A percentile compares a stretch with the other conserved stretches of the same genome.
Conservation (phyloP, 2,329 filamentous ascomycete genomes). For the Penicillium paneum region DNA sequence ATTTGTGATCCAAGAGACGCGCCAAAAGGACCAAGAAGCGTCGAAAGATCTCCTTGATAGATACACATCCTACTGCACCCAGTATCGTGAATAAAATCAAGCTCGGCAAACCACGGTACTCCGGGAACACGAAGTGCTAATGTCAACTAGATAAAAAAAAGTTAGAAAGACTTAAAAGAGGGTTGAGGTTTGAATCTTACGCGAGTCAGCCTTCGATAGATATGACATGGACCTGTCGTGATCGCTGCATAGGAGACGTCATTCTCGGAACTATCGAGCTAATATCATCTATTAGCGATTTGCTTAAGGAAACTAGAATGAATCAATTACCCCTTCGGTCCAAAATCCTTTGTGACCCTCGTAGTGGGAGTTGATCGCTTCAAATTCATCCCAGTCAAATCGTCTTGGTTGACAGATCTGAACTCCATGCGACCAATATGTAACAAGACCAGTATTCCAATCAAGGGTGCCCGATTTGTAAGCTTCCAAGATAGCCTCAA, state of each 20-base stretch:
- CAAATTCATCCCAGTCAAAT: conserved; percentile 9
- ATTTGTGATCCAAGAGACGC: neutral
- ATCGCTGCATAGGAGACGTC: neutral
- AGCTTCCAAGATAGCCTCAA: neutral
- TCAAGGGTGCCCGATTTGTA: neutral
- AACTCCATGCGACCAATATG: neutral
- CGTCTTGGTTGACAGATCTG: conserved; percentile 1
- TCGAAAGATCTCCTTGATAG: neutral
- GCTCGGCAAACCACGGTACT: neutral
- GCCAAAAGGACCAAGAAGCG: neutral
- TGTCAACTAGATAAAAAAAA: neutral
- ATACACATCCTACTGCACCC: neutral
- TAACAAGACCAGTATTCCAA: neutral
- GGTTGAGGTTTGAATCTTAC: neutral
- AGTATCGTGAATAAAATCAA: neutral
- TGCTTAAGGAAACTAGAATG: accelerated
- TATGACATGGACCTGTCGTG: accelerated
- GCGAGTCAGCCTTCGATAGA: neutral
- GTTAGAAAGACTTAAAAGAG: neutral
- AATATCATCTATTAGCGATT: neutral
- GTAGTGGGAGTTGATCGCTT: neutral
- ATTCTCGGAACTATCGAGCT: neutral
- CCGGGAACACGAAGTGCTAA: neutral
- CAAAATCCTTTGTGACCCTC: neutral
- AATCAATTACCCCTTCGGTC: conserved; percentile 1